Evolutionary conservation across 2,329 filamentous ascomycete species (phyloP), one percentile per base, ranked within the genome.

Genomic region (Raffaelea albimanens): DNA sequence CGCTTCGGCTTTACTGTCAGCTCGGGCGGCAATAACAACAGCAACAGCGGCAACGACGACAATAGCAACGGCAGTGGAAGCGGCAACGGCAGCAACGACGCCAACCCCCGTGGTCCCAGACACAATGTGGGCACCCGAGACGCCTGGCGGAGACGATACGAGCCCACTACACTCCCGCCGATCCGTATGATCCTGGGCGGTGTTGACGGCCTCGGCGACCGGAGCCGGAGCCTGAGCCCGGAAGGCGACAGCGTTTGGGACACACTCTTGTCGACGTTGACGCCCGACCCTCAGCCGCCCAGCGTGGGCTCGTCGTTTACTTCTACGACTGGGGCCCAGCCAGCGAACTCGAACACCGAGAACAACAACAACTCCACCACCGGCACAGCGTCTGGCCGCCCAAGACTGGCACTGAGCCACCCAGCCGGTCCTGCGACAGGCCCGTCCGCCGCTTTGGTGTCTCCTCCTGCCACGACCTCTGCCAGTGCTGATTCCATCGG

Each of bases 221-320:
- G 89, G 50, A 79, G 87, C 53, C 80, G 88, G 56, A 95, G 88
- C 62, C 67, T 87, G n/a, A 89, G 83, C 59, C 83, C 84, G 1
- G 83, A 84, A 46, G 72, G 69, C 36, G 75, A 79, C 52, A 72
- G 75, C 44, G 71, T 72, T 1, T 96, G 90, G 90, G 84, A 91
- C 50, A 87, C 82, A 3, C 79, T 96, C 46, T 70, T 89, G 49
- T 83, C 77, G 7, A 94, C 87, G 0, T 76, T 96, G 51, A 83
- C 85, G 0, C 87, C 87, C 1, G 89, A 95, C 61, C 81, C 84
- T 16, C 83, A 87, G 52, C 76, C 87, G 3, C 87, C 89, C 1
- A 94, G 85, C 56, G 78, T 80, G 2, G 80, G 85, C 25, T 90
- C 88, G 1, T 95, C 89, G 0, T 95, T 95, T 61, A 77, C 82